Percentiles rank a stretch among this genome's conserved stretches.
Conservation (phyloP, 2,329 filamentous ascomycete species). For the Stachybotrys chartarum region DNA sequence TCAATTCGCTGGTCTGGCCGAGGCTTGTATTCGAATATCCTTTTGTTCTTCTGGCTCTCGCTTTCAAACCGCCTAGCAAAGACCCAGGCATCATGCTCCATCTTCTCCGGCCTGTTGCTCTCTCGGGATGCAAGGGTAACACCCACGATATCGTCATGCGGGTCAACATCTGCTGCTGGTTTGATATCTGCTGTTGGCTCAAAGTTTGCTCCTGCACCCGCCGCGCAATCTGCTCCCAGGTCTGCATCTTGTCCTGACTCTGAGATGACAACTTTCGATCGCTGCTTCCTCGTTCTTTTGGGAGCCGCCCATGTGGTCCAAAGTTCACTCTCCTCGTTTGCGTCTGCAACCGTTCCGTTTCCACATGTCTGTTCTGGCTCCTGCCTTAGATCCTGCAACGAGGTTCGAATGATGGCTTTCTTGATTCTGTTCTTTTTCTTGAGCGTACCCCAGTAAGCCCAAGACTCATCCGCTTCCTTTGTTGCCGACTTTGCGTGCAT, state of each 20-base stretch:
- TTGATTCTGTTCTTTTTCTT: not conserved
- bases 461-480: not conserved
- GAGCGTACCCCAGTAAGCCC: not conserved
- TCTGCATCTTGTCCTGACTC: not conserved
- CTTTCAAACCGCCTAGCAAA: not conserved
- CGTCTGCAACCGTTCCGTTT: not conserved
- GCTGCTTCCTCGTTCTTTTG: not conserved
- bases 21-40: not conserved
- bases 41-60: not conserved
- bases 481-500: not conserved
- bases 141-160: not conserved
- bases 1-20: not conserved
- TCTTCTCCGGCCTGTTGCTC: not conserved
- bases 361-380: not conserved
- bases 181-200: not conserved
- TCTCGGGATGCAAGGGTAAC: not conserved
- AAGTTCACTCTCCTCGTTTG: not conserved
- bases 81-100: not conserved
- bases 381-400: not conserved
- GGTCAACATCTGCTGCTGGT: not conserved
- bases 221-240: not conserved
- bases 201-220: not conserved
- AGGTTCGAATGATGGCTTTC: not conserved
- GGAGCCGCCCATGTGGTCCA: not conserved
- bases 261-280: not conserved